These are phyloP conservation scores for Babesia bovis DNA, from an alignment of 169 alveolate species.

Conservation along the genomic window DNA sequence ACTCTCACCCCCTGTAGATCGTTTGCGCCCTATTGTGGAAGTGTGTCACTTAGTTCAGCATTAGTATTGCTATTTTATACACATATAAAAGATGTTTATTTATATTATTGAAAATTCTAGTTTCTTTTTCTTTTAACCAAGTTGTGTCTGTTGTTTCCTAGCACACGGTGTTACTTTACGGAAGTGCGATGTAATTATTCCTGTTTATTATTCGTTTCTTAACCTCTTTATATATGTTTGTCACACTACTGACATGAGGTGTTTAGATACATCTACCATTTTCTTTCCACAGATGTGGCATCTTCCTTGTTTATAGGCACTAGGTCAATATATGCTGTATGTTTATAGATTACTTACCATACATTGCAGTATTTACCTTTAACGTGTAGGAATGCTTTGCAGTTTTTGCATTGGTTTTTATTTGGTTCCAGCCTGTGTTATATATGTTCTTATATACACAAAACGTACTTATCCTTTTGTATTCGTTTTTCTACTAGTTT, in stretches of 20 bases:
- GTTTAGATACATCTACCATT: constrained; percentile 73
- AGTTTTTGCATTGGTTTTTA: constrained; percentile 73
- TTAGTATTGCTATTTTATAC: background rate
- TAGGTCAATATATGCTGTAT: background rate
- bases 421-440: constrained; percentile 65
- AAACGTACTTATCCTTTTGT: constrained; percentile 69
- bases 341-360: constrained; percentile 59
- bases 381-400: constrained; percentile 73
- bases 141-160: too few relatives aligned
- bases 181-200: background rate
- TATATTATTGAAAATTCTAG: too few relatives aligned
- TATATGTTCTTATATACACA: background rate
- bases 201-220: background rate
- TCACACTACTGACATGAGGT: constrained; percentile 74
- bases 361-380: constrained; percentile 76
- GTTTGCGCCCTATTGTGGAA: background rate
- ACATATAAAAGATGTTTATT: background rate
- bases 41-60: background rate
- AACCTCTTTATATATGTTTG: background rate
- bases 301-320: constrained; percentile 77
- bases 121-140: too few relatives aligned
- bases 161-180: background rate
- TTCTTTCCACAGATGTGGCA: constrained; percentile 79
- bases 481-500: constrained; percentile 68
- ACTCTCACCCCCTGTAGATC: background rate